Base-by-base conservation (phyloP, 1,139 yeast species). In the Yamadazyma mexicana region DNA sequence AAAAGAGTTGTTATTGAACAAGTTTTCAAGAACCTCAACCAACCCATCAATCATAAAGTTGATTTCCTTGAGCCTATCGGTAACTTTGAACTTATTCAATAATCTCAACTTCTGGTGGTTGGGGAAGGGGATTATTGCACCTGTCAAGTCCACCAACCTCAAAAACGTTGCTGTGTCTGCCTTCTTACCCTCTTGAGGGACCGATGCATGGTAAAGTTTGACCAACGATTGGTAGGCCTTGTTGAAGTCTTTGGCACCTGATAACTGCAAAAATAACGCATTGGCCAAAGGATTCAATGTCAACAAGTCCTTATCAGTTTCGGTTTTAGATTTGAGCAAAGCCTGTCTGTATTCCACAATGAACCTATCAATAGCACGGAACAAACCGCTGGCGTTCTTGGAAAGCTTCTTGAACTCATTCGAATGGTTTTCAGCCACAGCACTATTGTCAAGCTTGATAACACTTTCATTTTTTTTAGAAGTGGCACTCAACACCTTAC, bases 281-380 rank as follows among this genome's bases (percentile, higher is more conserved):
- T 76, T 77, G 0, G 87, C 81, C 39, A 83, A 58, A 0, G 89
- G 91, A 15, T 83, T 75, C 28, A 82, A 61, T 1, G 78, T 65
- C 27, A 80, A 56, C 12, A 81, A 61, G 43, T 73, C 69, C 8
- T 56, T 40, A 3, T 44, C 41, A 10, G 44, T 40, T 31, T 42
- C 45, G 9, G 37, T 37, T 32, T 50, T 45, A 14, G 42, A 44
- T 33, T 45, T 44, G 10, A 46, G 47, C 26, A 62, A 48, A 4
- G 63, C 58, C 31, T 52, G 51, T 6, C 71, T 58, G 50, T 76
- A 78, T 22, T 65, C 69, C 5, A 56, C 58, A 15, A 75, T 52
- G 47, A 79, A 79, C 11, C 50, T 44, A 37, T 75, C 77, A 30
- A 77, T 66, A 25, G 64, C 57, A 7, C 51, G 49, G 46, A 77